phyloP scores from a whole-genome alignment of 1,139 yeast species.

The Suhomyces bribrorum region DNA sequence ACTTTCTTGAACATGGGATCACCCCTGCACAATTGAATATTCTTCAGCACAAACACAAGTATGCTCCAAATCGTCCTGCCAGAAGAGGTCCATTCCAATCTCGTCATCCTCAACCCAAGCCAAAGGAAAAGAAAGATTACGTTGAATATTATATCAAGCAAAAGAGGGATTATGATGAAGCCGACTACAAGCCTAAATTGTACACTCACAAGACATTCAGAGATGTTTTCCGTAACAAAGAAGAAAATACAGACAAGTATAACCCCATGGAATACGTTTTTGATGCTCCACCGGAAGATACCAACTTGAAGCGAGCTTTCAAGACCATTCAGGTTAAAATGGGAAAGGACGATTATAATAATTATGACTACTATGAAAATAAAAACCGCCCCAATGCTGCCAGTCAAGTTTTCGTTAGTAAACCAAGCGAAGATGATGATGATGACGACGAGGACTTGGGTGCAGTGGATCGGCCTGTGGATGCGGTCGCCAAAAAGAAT shows the following conservation, averaged over 20 bases:
- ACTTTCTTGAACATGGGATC: conserved; percentile 33
- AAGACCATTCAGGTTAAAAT: conserved; percentile 31
- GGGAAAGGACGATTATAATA: conserved; percentile 35
- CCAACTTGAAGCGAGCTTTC: conserved; percentile 30
- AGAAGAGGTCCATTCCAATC: conserved; percentile 8
- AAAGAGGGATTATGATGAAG: conserved; percentile 36
- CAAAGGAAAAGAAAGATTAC: conserved; percentile 7
- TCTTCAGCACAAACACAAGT: conserved; percentile 19
- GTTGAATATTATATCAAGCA: conserved; percentile 43
- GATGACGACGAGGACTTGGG: conserved; percentile 7
- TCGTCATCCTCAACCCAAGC: neutral
- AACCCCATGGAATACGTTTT: conserved; percentile 49
- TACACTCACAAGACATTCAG: conserved; percentile 46
- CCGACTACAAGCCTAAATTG: conserved; percentile 36
- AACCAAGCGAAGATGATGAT: conserved; percentile 12
- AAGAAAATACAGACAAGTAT: conserved; percentile 32
- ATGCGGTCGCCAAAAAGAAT: conserved; percentile 22
- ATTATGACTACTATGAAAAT: conserved; percentile 40
- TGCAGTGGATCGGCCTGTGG: conserved; percentile 4
- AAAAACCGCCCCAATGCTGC: conserved; percentile 14
- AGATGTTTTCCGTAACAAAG: conserved; percentile 39
- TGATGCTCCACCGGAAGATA: conserved; percentile 26
- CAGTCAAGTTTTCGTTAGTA: conserved; percentile 11
- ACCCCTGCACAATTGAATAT: conserved; percentile 41
- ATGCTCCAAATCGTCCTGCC: conserved; percentile 9